These are phyloP conservation scores for Vinca minor DNA, from an alignment of 257 asterid species.

Conservation along the genomic window DNA sequence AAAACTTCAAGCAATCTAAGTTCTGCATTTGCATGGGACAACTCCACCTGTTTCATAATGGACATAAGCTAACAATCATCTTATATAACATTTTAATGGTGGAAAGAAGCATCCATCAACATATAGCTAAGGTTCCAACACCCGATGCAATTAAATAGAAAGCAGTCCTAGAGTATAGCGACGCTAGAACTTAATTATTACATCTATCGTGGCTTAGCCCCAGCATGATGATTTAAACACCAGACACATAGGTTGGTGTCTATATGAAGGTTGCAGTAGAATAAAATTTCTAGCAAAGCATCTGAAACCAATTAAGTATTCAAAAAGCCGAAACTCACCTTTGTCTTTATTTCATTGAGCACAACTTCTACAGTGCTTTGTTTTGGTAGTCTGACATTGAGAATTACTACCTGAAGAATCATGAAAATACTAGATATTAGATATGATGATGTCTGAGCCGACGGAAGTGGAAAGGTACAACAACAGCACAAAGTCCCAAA, in stretches of 20 bases:
- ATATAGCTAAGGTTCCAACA: background rate
- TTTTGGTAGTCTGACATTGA: conserved; percentile 83
- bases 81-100: background rate
- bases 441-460: background rate
- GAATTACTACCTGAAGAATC: conserved; percentile 58
- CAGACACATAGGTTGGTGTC: background rate
- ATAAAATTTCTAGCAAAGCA: background rate
- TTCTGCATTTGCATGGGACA: conserved; percentile 43
- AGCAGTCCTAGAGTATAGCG: background rate
- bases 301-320: background rate
- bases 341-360: conserved; percentile 83
- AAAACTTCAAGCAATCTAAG: conserved; percentile 47
- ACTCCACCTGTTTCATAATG: conserved; percentile 34
- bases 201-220: background rate
- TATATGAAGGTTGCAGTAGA: background rate
- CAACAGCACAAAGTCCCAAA: conserved; percentile 18
- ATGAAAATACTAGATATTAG: conserved; percentile 3
- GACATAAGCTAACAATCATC: conserved; percentile 1
- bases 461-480: background rate
- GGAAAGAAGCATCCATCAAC: background rate
- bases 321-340: conserved; percentile 45
- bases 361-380: conserved; percentile 96
- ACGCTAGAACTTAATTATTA: background rate
- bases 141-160: background rate
- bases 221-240: background rate